A percentile compares a stretch with the other conserved stretches of the same genome.
Evolutionary conservation across 495 filamentous ascomycete species (phyloP).

Genomic region (Lepraria neglecta): DNA sequence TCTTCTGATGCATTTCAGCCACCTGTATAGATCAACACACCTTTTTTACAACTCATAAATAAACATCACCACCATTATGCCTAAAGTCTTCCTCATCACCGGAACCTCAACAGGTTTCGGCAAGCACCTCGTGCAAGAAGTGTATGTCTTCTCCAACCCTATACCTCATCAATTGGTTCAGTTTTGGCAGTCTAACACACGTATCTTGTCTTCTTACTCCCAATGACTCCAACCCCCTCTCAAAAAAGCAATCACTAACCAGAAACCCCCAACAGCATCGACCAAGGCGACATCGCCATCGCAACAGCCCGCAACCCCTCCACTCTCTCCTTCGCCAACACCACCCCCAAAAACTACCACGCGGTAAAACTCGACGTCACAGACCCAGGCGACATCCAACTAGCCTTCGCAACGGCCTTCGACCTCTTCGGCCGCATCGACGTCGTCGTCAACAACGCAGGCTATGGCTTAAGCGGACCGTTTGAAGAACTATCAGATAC

Average conservation of each 20-base stretch:
- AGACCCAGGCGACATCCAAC: slow-evolving; percentile 26
- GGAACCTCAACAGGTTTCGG: slow-evolving; percentile 39
- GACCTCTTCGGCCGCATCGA: slow-evolving; percentile 33
- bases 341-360: slow-evolving; percentile 20
- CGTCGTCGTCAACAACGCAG: slow-evolving; percentile 40
- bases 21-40: not conserved
- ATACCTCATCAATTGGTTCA: no score
- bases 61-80: slow-evolving; percentile 15
- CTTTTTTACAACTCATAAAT: not conserved
- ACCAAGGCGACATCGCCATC: slow-evolving; percentile 36
- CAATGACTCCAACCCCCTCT: no score
- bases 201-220: no score
- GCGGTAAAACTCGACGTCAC: slow-evolving; percentile 33
- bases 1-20: not conserved
- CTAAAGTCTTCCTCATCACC: slow-evolving; percentile 36
- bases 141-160: not conserved
- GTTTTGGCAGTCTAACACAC: no score
- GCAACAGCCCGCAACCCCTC: slow-evolving; percentile 37
- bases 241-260: no score
- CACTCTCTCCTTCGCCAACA: slow-evolving; percentile 25
- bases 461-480: slow-evolving; percentile 27
- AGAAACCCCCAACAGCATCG: slow-evolving; percentile 16
- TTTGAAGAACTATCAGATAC: slow-evolving; percentile 25
- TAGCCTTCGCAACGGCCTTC: slow-evolving; percentile 28
- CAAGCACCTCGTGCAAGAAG: slow-evolving; percentile 32